Evolutionary conservation across 331 rosid species (phyloP).

Genomic region (Prunus yedoensis): DNA sequence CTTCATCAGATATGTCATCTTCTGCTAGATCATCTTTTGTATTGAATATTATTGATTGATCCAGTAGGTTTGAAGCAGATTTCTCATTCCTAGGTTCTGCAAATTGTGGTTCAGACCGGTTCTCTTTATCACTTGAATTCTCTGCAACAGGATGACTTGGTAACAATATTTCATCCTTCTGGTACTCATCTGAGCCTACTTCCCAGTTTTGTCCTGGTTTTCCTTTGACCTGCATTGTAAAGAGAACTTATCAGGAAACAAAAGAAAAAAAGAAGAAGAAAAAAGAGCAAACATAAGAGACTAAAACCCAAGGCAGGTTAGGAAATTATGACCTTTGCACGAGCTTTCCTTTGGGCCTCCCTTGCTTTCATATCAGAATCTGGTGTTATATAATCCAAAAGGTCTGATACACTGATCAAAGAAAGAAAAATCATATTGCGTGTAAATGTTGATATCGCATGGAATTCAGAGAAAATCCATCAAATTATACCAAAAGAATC

Average conservation of each 20-base stretch:
- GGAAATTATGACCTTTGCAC: conserved; percentile 69
- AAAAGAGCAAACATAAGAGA: neutral
- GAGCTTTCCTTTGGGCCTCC: conserved; percentile 91
- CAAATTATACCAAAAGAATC: neutral
- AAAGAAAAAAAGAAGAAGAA: neutral
- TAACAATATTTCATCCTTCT: conserved; percentile 55
- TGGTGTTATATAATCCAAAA: conserved; percentile 93
- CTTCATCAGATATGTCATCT: conserved; percentile 77
- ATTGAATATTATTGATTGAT: conserved; percentile 31
- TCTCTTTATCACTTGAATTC: conserved; percentile 81
- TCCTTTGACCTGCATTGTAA: conserved; percentile 68
- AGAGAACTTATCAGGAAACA: conserved; percentile 5
- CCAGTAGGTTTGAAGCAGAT: conserved; percentile 46
- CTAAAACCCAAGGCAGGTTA: conserved; percentile 12
- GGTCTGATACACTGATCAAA: conserved; percentile 88
- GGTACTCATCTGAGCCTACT: conserved; percentile 57
- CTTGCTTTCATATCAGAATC: conserved; percentile 88
- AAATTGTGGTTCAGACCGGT: conserved; percentile 55
- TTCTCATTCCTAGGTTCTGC: conserved; percentile 47
- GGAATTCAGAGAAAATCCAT: neutral
- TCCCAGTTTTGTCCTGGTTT: conserved; percentile 74
- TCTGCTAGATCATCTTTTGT: conserved; percentile 42
- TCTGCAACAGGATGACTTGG: conserved; percentile 43
- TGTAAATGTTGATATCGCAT: neutral
- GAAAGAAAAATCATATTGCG: neutral